These are phyloP conservation scores for Crithidia expoeki DNA, from an alignment of 208 protist genomes.

Conservation along the genomic window DNA sequence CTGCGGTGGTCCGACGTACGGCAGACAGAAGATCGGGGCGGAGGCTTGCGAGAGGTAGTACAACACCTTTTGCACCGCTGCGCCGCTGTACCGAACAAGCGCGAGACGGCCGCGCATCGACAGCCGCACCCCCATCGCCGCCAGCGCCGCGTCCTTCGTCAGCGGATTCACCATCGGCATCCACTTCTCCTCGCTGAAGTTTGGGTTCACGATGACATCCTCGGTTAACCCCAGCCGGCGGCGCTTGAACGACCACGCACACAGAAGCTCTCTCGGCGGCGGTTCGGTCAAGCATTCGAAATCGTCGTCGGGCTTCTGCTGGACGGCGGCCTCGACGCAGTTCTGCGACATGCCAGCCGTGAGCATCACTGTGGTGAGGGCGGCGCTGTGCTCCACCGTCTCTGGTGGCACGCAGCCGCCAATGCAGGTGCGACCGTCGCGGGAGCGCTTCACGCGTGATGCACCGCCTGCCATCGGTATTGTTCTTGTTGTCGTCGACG, in stretches of 20 bases:
- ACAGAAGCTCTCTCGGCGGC: background rate
- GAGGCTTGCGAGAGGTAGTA: slow-evolving; percentile 31
- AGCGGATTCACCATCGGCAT: slow-evolving; percentile 33
- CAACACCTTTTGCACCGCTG: slow-evolving; percentile 14
- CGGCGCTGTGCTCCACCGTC: slow-evolving; percentile 3
- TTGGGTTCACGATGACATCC: slow-evolving; percentile 10
- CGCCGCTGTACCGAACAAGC: slow-evolving; percentile 15
- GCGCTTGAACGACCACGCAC: slow-evolving; percentile 22
- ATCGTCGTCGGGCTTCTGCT: slow-evolving; percentile 1
- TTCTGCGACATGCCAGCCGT: background rate
- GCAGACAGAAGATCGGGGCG: slow-evolving; percentile 25
- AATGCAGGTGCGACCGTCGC: slow-evolving; percentile 8
- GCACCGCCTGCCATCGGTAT: background rate
- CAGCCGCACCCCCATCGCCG: slow-evolving; percentile 11
- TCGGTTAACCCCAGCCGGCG: slow-evolving; percentile 12
- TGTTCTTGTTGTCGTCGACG: background rate
- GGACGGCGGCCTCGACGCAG: background rate
- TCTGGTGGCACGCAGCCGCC: slow-evolving; percentile 2
- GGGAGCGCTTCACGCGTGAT: slow-evolving; percentile 16
- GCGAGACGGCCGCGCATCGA: slow-evolving; percentile 12
- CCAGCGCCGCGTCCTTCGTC: slow-evolving; percentile 23
- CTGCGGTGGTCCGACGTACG: slow-evolving; percentile 24
- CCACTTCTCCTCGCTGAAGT: slow-evolving; percentile 21
- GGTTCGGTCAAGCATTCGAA: background rate
- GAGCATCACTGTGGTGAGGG: background rate